Base-by-base conservation (phyloP, 352 stramenopile species). In the Pythium brachiatum region DNA sequence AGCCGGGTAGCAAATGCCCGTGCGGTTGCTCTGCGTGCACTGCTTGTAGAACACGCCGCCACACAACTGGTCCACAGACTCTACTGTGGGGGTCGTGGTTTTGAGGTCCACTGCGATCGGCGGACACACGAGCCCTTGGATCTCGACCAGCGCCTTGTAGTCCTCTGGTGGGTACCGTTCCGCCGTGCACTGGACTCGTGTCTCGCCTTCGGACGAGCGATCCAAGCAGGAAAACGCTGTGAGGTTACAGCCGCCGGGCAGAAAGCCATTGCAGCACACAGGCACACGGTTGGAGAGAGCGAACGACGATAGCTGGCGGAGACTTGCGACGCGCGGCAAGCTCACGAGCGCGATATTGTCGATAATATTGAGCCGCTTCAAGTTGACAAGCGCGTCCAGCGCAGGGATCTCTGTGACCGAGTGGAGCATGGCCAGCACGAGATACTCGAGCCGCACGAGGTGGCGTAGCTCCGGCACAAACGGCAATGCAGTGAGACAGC, bases 261-360 rank as follows among this genome's bases (percentile, higher is more conserved):
- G 0, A 25, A 58, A 70, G 5, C 64, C 57, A 25, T 71, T 71
- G 54, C 64, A 71, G 41, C 64, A 67, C 16, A 67, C 21, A 0
- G 59, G 39, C 9, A 58, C 54, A 7, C 57, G 25, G 7, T 12
- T 21, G 1, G 3, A 26, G 34, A 71, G 21, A 6, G 55, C 51
- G 27, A 72, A 55, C 8, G 38, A 26, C 2, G 6, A 12, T 0
- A 72, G 60, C 1, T 27, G 23, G 7, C 12, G 2, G 4, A 53
- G 20, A 3, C 31, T 51, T 25, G 65, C 9, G 5, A 34, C 29
- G 5, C 29, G 29, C 29, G 29, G 29, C 29, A 34, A 34, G 29
- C 29, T 34, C 29, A 34, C 29, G 29, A 34, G 29, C 9, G 29
- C 29, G 29, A 34, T 34, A 9, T 34, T 34, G 60, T 3, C 65